Evolutionary conservation across 495 filamentous ascomycete genomes (phyloP).

Genomic region (Penicillium argentinense): DNA sequence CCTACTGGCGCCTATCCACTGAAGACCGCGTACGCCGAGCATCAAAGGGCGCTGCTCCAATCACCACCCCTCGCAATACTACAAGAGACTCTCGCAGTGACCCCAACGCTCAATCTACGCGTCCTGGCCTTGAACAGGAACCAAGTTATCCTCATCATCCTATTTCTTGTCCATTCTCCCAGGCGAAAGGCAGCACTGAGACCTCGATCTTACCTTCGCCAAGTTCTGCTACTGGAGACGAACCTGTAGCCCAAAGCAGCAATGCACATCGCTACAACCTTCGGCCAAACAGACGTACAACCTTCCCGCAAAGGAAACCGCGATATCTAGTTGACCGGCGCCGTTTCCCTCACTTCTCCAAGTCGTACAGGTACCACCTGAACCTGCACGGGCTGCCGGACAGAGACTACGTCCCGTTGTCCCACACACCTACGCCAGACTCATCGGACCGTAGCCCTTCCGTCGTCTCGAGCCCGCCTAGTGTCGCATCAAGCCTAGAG

Average conservation of each 20-base stretch:
- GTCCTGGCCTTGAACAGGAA: too few relatives aligned
- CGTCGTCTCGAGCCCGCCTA: conserved; percentile 1
- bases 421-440: not conserved
- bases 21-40: conserved; percentile 10
- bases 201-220: not conserved
- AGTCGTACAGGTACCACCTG: not conserved
- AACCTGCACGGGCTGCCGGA: not conserved
- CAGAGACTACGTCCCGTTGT: not conserved
- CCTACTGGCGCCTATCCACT: conserved; percentile 4
- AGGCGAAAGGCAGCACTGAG: not conserved
- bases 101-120: too few relatives aligned
- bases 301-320: conserved; percentile 4
- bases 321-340: conserved; percentile 6
- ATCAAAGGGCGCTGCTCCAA: not conserved
- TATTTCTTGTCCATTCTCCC: not conserved
- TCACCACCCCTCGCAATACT: not conserved
- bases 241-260: not conserved
- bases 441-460: conserved; percentile 3
- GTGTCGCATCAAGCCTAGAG: conserved; percentile 4
- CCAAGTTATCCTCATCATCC: not conserved
- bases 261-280: conserved; percentile 1
- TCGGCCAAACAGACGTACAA: conserved; percentile 6
- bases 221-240: conserved; percentile 2
- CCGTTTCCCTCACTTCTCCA: conserved; percentile 8
- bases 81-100: too few relatives aligned